Conservation (phyloP, 495 filamentous ascomycete species). For the Penicillium angulare region DNA sequence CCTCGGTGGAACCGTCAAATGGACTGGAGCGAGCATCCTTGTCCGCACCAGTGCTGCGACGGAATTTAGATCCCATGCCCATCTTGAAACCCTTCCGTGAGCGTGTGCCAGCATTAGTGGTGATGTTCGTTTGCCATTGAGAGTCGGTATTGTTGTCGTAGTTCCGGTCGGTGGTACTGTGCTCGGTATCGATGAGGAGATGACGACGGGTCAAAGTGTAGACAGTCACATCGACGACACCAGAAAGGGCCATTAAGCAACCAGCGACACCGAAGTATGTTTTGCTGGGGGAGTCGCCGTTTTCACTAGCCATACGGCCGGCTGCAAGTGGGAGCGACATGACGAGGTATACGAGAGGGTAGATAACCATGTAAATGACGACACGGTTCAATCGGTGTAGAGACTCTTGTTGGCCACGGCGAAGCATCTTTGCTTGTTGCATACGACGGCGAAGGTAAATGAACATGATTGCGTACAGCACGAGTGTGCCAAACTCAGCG, state of each 20-base stretch:
- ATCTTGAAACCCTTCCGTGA: conserved; percentile 17
- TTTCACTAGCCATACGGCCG: conserved; percentile 61
- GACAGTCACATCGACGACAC: conserved; percentile 67
- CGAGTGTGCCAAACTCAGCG: conserved; percentile 58
- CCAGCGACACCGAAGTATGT: conserved; percentile 66
- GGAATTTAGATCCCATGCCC: conserved; percentile 22
- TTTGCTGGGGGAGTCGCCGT: conserved; percentile 47
- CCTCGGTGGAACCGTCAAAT: conserved; percentile 36
- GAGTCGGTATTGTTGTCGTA: conserved; percentile 29
- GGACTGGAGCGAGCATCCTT: conserved; percentile 25
- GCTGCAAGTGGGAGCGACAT: conserved; percentile 68
- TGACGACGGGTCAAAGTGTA: conserved; percentile 56
- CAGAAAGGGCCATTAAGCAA: conserved; percentile 66
- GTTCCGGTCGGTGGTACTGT: conserved; percentile 28
- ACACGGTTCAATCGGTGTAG: conserved; percentile 44
- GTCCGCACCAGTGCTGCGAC: conserved; percentile 17
- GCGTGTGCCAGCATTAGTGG: conserved; percentile 13
- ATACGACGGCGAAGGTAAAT: conserved; percentile 52
- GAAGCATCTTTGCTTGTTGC: conserved; percentile 34
- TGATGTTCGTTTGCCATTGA: conserved; percentile 34
- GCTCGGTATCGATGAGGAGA: conserved; percentile 37
- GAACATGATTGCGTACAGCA: conserved; percentile 64
- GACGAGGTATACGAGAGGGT: conserved; percentile 68
- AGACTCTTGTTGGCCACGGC: conserved; percentile 34
- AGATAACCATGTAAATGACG: conserved; percentile 68